Evolutionary conservation across 2,329 filamentous ascomycete genomes (phyloP).

Genomic region (Myrmaecium sp.): DNA sequence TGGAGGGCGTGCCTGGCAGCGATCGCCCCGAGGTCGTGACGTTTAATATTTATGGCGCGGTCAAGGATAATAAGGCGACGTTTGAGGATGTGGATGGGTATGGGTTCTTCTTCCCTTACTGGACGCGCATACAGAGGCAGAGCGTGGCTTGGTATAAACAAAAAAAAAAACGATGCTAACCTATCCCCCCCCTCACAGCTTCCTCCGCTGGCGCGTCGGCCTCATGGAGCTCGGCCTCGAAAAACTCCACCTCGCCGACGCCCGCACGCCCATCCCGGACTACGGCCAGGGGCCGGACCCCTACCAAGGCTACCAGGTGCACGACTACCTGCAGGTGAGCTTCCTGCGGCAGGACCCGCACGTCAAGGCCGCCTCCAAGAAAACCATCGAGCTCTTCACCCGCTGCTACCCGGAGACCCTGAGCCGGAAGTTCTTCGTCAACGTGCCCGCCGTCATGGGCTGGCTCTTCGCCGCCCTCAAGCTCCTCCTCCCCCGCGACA

Average conservation of each 20-base stretch:
- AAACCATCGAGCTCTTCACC: conserved; percentile 68
- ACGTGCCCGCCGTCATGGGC: conserved; percentile 80
- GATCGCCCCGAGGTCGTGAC: conserved; percentile 53
- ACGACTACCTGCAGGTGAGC: conserved; percentile 79
- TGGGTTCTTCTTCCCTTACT: too few relatives aligned
- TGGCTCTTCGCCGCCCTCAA: conserved; percentile 41
- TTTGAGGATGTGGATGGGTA: conserved; percentile 73
- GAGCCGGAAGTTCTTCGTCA: conserved; percentile 87
- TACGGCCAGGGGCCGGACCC: conserved; percentile 51
- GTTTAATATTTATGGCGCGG: conserved; percentile 85
- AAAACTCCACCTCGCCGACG: conserved; percentile 52
- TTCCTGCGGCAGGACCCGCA: conserved; percentile 68
- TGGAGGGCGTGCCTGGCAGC: conserved; percentile 38
- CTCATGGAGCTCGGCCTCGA: conserved; percentile 77
- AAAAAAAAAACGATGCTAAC: conserved; percentile 1
- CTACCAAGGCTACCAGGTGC: conserved; percentile 82
- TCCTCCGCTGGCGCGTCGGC: conserved; percentile 76
- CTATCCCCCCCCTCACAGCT: conserved; percentile 35
- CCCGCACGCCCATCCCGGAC: conserved; percentile 54
- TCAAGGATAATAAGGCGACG: conserved; percentile 63
- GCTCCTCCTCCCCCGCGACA: conserved; percentile 29
- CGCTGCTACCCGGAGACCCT: conserved; percentile 80
- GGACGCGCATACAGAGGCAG: too few relatives aligned
- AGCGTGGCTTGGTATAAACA: neutral
- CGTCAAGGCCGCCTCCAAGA: conserved; percentile 58